Percentiles rank a stretch among this genome's conserved stretches.
These are phyloP conservation scores for Pyrus bretschneideri DNA, from an alignment of 306 rosid species.

Conservation along the genomic window DNA sequence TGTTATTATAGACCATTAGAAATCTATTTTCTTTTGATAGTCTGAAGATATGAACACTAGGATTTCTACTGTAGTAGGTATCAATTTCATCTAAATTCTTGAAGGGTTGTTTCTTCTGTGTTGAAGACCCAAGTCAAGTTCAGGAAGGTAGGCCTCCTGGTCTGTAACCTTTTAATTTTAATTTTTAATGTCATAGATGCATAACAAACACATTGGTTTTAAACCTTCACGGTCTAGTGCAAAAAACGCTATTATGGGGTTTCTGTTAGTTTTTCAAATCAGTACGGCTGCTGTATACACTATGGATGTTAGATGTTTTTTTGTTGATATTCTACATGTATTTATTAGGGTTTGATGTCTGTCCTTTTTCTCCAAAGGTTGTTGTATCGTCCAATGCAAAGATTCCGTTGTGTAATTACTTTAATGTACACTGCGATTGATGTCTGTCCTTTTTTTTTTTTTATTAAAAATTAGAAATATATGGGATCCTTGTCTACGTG, in stretches of 20 bases:
- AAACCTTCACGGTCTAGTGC: not conserved
- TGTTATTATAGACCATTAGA: not conserved
- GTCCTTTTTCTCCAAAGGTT: no score
- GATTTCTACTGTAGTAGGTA: constrained; percentile 32
- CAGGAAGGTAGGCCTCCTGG: constrained; percentile 59
- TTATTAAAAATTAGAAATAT: not conserved
- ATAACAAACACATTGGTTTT: not conserved
- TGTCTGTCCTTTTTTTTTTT: not conserved
- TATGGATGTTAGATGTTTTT: not conserved
- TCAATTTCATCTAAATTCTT: constrained; percentile 46
- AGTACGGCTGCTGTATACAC: not conserved
- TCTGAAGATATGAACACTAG: constrained; percentile 23
- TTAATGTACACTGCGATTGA: not conserved
- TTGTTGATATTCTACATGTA: not conserved
- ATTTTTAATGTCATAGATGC: constrained; percentile 17
- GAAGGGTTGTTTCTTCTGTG: constrained; percentile 87
- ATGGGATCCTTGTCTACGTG: not conserved
- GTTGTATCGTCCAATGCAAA: not conserved
- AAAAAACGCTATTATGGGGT: not conserved
- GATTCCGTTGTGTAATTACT: not conserved
- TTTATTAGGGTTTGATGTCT: not conserved
- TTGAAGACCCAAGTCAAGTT: constrained; percentile 70
- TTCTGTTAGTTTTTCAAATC: not conserved
- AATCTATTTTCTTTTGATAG: constrained; percentile 10
- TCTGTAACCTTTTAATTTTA: constrained; percentile 7